Conservation (phyloP, 2,329 filamentous ascomycete species). For the Emmonsiellopsis sp. region DNA sequence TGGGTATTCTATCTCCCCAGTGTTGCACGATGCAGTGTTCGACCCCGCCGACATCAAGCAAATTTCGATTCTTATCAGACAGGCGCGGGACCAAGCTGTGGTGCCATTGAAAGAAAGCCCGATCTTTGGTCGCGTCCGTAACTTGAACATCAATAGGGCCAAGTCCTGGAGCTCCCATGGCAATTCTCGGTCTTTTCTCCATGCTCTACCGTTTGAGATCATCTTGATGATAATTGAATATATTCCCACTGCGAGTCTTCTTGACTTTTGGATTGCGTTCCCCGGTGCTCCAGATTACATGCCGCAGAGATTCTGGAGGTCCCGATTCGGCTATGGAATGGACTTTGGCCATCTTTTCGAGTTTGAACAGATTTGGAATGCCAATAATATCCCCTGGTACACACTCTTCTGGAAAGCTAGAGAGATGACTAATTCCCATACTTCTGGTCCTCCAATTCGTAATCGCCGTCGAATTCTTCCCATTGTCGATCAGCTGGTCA, state of each 20-base stretch:
- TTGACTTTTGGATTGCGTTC: background rate
- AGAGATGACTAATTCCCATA: background rate
- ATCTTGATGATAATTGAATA: background rate
- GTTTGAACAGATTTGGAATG: background rate
- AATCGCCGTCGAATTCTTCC: conserved; percentile 6
- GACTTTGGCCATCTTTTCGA: conserved; percentile 4
- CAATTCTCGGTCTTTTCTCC: background rate
- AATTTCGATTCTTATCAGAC: background rate
- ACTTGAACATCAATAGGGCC: background rate
- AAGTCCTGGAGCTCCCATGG: background rate
- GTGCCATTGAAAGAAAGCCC: background rate
- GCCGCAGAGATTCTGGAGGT: conserved; percentile 3
- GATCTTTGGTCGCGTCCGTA: conserved; percentile 1
- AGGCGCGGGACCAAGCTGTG: background rate
- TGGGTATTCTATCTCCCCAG: background rate
- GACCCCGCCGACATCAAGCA: background rate
- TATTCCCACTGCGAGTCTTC: background rate
- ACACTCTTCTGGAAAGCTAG: conserved; percentile 4
- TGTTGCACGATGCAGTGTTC: background rate
- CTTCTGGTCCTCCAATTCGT: background rate
- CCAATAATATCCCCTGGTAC: background rate
- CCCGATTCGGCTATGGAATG: conserved; percentile 1
- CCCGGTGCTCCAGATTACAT: background rate
- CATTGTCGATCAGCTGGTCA: background rate
- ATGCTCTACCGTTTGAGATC: background rate